Base-by-base conservation (phyloP, 2,329 filamentous ascomycete genomes). In the Trichoderma sp. region DNA sequence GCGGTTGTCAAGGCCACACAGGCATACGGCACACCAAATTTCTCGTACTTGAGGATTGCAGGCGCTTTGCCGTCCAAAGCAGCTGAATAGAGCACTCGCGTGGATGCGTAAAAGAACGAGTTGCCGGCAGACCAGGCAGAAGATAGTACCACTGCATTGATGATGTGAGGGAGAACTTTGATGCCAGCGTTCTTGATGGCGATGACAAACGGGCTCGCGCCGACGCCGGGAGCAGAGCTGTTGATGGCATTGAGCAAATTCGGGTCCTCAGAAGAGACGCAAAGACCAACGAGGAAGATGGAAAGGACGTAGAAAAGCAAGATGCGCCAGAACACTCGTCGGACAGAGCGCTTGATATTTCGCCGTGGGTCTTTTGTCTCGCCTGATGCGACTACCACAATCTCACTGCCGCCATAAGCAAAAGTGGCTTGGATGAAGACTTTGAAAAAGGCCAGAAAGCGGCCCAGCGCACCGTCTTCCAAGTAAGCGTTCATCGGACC, bases 71-170 rank as follows among this genome's bases (percentile, higher is more conserved):
- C 75, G 64, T 76, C 74, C 28, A 84, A 76, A 3, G 83, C 83
- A 11, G 85, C 77, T 0, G 81, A 81, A 74, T 85, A 85, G 0
- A 86, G 78, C 0, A 81, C 80, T 0, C 84, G 79, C 0, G 82
- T 84, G 2, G 82, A 82, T 70, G 83, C 82, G 75, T 85, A 86
- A 58, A 88, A 81, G 76, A 85, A 87, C 1, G 85, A 84, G 72
- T 86, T 87, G 3, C 85, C 87, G 0, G 86, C 85, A 1, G 86
- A 88, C 76, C 86, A 85, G 16, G 87, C 87, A 0, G 85, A 87
- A 1, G 85, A 86, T 4, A 89, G 78, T n/a, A 88, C 82, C 11
- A 86, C 81, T 6, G 83, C 86, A 74, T 89, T 89, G 77, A 89
- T 82, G 71, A 89, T 84, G 65, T 77, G 76, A 26, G 81, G 79